Conservation (phyloP, 768 basidiomycete species). For the Lactifluus rugatus region DNA sequence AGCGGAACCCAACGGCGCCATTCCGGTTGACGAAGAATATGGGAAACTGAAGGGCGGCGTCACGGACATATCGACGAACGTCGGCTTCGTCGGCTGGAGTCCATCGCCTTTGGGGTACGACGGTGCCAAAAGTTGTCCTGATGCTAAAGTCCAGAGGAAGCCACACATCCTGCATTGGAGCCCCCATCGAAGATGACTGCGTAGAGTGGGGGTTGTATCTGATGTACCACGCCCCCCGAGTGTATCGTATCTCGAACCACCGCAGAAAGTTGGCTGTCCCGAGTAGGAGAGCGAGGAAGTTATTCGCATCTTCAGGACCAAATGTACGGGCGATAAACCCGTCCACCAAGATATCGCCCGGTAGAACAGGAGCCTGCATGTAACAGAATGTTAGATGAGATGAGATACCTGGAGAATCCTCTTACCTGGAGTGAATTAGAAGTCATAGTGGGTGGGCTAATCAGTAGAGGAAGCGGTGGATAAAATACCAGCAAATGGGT, state of each 20-base stretch:
- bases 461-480: not conserved
- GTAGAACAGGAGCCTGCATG: not conserved
- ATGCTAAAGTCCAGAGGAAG: not conserved
- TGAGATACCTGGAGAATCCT: not conserved
- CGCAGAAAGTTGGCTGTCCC: not conserved
- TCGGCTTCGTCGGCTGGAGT: conserved; percentile 1
- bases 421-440: not conserved
- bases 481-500: not conserved
- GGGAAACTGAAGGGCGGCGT: not conserved
- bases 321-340: not conserved
- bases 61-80: not conserved
- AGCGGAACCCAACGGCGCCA: not conserved
- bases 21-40: not conserved
- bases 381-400: not conserved
- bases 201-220: not conserved
- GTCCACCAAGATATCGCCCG: not conserved
- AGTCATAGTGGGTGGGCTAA: not conserved
- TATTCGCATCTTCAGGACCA: not conserved
- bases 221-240: not conserved
- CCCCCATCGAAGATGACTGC: not conserved
- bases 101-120: conserved; percentile 11
- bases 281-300: conserved; percentile 1
- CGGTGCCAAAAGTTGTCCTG: not conserved
- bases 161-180: not conserved
- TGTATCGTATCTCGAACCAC: not conserved